These are phyloP conservation scores for Brassica cretica DNA, from an alignment of 345 rosid genomes.

Conservation along the genomic window DNA sequence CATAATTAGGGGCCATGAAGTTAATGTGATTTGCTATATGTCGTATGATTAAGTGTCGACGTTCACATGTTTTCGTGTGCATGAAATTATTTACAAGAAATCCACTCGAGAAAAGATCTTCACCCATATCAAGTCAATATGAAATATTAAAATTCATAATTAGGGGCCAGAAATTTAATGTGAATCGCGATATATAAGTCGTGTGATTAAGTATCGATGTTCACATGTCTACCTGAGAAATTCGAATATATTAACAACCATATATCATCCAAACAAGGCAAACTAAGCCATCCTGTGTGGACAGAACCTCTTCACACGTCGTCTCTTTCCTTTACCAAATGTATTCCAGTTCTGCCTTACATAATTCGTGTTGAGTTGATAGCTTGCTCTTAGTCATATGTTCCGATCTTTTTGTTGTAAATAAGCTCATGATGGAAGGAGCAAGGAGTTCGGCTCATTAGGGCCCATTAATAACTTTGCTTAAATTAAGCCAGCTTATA, in stretches of 20 bases:
- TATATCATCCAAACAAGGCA: background rate
- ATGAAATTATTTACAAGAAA: constrained; percentile 12
- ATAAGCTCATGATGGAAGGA: background rate
- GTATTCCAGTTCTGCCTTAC: constrained; percentile 26
- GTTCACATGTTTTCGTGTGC: constrained; percentile 29
- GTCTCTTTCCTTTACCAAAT: constrained; percentile 24
- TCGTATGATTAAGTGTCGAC: constrained; percentile 11
- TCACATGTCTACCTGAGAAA: background rate
- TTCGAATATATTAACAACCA: background rate
- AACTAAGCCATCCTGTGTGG: constrained; percentile 22
- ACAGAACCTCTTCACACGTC: background rate
- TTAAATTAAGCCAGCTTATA: background rate
- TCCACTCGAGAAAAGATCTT: constrained; percentile 1
- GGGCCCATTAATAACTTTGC: background rate
- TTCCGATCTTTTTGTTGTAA: background rate
- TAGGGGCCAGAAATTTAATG: background rate
- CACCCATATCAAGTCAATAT: constrained; percentile 10
- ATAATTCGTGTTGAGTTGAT: constrained; percentile 13
- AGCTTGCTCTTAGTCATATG: background rate
- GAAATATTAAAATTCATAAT: background rate
- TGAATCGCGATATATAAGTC: constrained; percentile 1
- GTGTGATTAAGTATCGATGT: constrained; percentile 4
- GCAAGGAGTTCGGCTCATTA: background rate
- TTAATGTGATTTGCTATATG: constrained; percentile 6
- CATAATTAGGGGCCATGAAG: background rate